phyloP scores from a whole-genome alignment of 805 yeast species.

The Lachancea nothofagi region DNA sequence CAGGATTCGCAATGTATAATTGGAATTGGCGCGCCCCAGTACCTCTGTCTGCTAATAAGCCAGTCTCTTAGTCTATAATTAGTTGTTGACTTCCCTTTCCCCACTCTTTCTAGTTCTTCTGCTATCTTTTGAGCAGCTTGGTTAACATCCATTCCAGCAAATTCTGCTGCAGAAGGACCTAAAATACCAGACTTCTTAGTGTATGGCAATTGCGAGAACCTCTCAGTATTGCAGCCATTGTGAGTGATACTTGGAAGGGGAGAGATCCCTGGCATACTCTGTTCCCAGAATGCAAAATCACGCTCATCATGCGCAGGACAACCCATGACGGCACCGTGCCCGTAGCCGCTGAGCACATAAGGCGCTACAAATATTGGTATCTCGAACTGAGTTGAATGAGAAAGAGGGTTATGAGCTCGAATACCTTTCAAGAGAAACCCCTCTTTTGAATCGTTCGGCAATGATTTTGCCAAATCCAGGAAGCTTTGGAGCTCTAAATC shows the following conservation, averaged over 20 bases:
- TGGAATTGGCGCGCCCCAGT: conserved; percentile 99
- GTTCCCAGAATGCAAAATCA: conserved; percentile 75
- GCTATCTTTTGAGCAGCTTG: conserved; percentile 51
- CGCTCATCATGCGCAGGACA: conserved; percentile 91
- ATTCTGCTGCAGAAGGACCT: conserved; percentile 43
- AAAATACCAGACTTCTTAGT: conserved; percentile 42
- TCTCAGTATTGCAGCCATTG: conserved; percentile 10
- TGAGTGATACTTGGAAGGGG: conserved; percentile 45
- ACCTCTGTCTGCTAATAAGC: conserved; percentile 90
- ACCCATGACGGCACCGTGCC: conserved; percentile 93
- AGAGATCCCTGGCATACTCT: conserved; percentile 46
- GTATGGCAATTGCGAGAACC: conserved; percentile 30
- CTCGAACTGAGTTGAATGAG: conserved; percentile 24
- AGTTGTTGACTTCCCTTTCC: conserved; percentile 43
- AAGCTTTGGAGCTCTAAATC: conserved; percentile 44
- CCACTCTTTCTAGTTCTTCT: conserved; percentile 34
- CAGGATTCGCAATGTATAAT: conserved; percentile 80
- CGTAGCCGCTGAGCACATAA: conserved; percentile 71
- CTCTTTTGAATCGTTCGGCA: conserved; percentile 46
- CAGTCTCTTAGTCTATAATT: conserved; percentile 80
- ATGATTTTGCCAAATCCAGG: conserved; percentile 34
- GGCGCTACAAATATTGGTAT: conserved; percentile 88
- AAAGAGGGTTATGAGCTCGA: conserved; percentile 55
- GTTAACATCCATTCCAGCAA: conserved; percentile 42
- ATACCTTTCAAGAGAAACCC: conserved; percentile 51